Conservation (phyloP, 352 stramenopile genomes). For the Phytophthora europaea region DNA sequence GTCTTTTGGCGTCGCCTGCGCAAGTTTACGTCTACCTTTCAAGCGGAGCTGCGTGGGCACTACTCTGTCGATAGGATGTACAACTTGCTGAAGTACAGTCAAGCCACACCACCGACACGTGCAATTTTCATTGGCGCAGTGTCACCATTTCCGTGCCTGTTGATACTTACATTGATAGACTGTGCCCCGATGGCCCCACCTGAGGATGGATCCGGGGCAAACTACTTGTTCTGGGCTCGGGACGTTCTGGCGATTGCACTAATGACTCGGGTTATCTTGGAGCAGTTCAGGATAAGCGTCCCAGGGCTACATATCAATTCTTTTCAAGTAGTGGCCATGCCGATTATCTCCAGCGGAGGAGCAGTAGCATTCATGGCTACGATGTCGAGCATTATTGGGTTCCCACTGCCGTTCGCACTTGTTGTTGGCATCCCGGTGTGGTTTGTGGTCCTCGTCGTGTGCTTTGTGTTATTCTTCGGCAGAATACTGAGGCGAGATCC, state of each 20-base stretch:
- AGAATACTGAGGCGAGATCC: conserved; percentile 24
- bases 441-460: conserved; percentile 24
- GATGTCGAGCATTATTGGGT: conserved; percentile 40
- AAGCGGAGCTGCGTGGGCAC: conserved; percentile 52
- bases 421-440: conserved; percentile 34
- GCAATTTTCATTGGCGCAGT: conserved; percentile 18
- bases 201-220: conserved; percentile 32
- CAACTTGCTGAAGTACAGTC: conserved; percentile 19
- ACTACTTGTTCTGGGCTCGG: conserved; percentile 46
- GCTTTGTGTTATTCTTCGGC: conserved; percentile 33
- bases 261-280: conserved; percentile 42
- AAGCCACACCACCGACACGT: neutral
- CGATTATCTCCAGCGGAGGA: conserved; percentile 19
- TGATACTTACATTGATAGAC: conserved; percentile 42
- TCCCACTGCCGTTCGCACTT: conserved; percentile 52
- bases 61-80: conserved; percentile 43
- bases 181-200: conserved; percentile 25
- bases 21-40: conserved; percentile 16
- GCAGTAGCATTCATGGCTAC: conserved; percentile 26
- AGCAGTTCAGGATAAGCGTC: conserved; percentile 39
- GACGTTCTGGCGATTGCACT: conserved; percentile 38
- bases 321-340: conserved; percentile 16
- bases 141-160: conserved; percentile 42
- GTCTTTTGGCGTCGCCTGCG: conserved; percentile 8
- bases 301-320: conserved; percentile 10